Conservation (phyloP, 768 basidiomycete species). For the Podaxis sp. region DNA sequence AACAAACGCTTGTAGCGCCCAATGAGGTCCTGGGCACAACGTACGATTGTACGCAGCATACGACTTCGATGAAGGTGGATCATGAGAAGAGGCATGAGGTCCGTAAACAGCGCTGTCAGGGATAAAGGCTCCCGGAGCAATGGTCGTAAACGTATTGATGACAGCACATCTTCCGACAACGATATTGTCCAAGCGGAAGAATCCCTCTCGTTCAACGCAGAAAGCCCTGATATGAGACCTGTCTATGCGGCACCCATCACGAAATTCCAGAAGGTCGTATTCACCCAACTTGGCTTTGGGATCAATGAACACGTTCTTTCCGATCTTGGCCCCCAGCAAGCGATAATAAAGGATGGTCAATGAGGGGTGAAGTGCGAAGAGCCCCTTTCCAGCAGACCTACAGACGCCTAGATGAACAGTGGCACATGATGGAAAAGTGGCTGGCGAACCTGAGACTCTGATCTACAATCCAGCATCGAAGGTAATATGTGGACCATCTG, state of each 20-base stretch:
- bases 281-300: constrained; percentile 41
- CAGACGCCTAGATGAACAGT: neutral
- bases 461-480: constrained; percentile 47
- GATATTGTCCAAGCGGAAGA: constrained; percentile 39
- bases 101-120: constrained; percentile 39
- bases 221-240: constrained; percentile 41
- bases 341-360: constrained; percentile 43
- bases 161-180: constrained; percentile 37
- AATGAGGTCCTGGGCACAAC: constrained; percentile 29
- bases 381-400: constrained; percentile 39
- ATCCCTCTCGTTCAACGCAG: constrained; percentile 45
- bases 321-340: constrained; percentile 44
- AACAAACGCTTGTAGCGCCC: constrained; percentile 33
- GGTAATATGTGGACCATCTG: constrained; percentile 41
- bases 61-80: constrained; percentile 33
- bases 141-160: constrained; percentile 44
- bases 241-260: constrained; percentile 46
- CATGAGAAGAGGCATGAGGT: constrained; percentile 46
- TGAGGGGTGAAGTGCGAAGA: constrained; percentile 39
- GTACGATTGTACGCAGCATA: constrained; percentile 43
- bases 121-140: constrained; percentile 41
- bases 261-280: constrained; percentile 42
- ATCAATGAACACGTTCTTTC: constrained; percentile 38
- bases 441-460: constrained; percentile 30
- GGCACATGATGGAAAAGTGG: neutral